Base-by-base conservation (phyloP, 176 grass and related monocot genomes). In the Alopecurus myosuroides region DNA sequence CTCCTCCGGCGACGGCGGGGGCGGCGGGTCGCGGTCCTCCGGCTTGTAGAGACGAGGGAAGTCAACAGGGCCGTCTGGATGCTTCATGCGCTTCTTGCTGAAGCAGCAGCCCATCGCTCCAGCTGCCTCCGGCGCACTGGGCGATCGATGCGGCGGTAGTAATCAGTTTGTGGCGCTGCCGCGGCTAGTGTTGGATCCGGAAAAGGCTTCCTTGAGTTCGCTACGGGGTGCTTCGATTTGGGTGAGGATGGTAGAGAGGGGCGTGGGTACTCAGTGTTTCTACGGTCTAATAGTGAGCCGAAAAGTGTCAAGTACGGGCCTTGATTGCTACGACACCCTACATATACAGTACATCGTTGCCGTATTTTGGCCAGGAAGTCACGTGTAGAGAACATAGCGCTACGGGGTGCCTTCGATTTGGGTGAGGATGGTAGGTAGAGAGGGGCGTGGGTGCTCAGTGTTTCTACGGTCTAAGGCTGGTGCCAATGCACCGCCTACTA, bases 91-190 rank as follows among this genome's bases (percentile, higher is more conserved):
- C 87, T 80, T 91, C 88, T 89, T 94, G 86, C 92, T 89, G 86
- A 82, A 89, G 81, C 92, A 94, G 42, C 86, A 83, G 57, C 92
- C 92, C 92, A 94, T 91, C n/a, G 19, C 82, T 85, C 19, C 71
- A 42, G 15, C 42, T 61, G 19, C 33, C 53, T 35, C 46, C 74
- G 25, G 55, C 31, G 25, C 81, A 39, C 30, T 90, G 69, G 37
- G 58, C 36, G 28, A 25, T 61, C 11, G 57, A 75, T 33, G n/a
- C n/a, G 69, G 37, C 37, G 11, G 68, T 26, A 4, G 76, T 44
- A 52, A 41, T 13, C 44, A 20, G 48, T 8, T 42, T 11, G 51
- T 60, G 52, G 12, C 37, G 22, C 11, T 44, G n/a, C 68, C 11
- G 67, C 67, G 67, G 67, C 9, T 23, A 23, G 36, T 70, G 29